phyloP scores from a whole-genome alignment of 805 yeast species.

The Candida germanica region DNA sequence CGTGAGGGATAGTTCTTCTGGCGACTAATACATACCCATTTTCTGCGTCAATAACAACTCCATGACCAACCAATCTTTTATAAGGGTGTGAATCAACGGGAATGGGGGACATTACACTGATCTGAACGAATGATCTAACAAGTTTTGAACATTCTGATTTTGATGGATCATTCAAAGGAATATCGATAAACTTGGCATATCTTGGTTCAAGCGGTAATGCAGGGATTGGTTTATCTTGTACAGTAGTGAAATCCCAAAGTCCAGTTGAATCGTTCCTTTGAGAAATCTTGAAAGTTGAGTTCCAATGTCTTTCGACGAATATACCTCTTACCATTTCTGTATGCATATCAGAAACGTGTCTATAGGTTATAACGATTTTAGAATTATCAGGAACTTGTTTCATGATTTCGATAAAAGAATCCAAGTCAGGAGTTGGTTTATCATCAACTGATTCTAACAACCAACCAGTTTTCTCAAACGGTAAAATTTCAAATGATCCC shows the following conservation, averaged over 20 bases:
- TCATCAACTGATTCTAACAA: conserved; percentile 75
- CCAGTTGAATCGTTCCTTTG: conserved; percentile 55
- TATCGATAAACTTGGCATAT: conserved; percentile 65
- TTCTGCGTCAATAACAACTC: conserved; percentile 76
- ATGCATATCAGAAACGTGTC: conserved; percentile 80
- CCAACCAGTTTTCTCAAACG: conserved; percentile 71
- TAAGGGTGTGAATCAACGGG: conserved; percentile 75
- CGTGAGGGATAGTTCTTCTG: conserved; percentile 78
- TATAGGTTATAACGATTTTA: conserved; percentile 65
- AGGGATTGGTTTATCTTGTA: conserved; percentile 62
- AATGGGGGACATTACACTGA: conserved; percentile 60
- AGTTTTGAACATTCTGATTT: conserved; percentile 50
- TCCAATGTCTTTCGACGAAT: conserved; percentile 84
- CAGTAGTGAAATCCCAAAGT: conserved; percentile 50
- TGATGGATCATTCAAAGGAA: conserved; percentile 51
- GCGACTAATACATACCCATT: conserved; percentile 80
- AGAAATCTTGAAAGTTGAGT: conserved; percentile 65
- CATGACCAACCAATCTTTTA: conserved; percentile 61
- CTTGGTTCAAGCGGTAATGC: conserved; percentile 52
- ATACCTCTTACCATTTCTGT: conserved; percentile 65
- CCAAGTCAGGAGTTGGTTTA: conserved; percentile 67
- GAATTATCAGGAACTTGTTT: conserved; percentile 70
- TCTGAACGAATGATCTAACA: conserved; percentile 68
- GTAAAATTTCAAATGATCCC: conserved; percentile 66
- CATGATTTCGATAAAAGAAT: conserved; percentile 76